Percentiles rank a stretch among this genome's conserved stretches.
phyloP scores from a whole-genome alignment of 768 basidiomycete genomes.

The Russula olivacea region DNA sequence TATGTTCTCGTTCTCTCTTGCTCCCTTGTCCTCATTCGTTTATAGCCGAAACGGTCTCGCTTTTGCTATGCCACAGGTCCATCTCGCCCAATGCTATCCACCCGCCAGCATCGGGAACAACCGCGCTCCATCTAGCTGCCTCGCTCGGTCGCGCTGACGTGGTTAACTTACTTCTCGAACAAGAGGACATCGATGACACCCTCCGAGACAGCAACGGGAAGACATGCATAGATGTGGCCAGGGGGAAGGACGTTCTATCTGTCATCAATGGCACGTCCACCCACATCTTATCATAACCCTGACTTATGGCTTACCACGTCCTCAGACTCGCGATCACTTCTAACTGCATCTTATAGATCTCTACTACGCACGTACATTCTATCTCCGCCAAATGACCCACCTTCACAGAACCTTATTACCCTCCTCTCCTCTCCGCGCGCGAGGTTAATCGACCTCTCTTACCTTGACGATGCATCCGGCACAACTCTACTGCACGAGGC shows the following conservation, averaged over 20 bases:
- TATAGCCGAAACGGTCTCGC: conserved; percentile 59
- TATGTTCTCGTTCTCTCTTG: neutral
- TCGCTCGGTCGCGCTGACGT: conserved; percentile 67
- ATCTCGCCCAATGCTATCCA: conserved; percentile 77
- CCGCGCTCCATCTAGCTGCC: conserved; percentile 69
- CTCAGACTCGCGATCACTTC: conserved; percentile 68
- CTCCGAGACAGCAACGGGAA: conserved; percentile 59
- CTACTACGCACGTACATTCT: conserved; percentile 67
- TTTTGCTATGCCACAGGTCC: conserved; percentile 64
- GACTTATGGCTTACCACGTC: neutral
- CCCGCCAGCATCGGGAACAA: conserved; percentile 64
- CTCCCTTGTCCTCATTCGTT: neutral
- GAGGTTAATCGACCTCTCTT: conserved; percentile 67
- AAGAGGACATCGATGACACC: conserved; percentile 76
- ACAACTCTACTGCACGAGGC: conserved; percentile 83
- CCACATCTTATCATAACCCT: neutral
- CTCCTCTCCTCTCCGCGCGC: conserved; percentile 66
- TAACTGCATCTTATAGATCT: conserved; percentile 70
- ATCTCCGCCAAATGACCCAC: conserved; percentile 41
- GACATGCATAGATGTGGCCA: conserved; percentile 68
- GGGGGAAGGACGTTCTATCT: conserved; percentile 56
- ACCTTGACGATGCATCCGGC: conserved; percentile 74
- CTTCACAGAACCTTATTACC: conserved; percentile 40
- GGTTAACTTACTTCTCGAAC: conserved; percentile 69
- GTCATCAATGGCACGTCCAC: conserved; percentile 57